Evolutionary conservation across 2,329 filamentous ascomycete genomes (phyloP).

Genomic region (Pleomassaria siparia): DNA sequence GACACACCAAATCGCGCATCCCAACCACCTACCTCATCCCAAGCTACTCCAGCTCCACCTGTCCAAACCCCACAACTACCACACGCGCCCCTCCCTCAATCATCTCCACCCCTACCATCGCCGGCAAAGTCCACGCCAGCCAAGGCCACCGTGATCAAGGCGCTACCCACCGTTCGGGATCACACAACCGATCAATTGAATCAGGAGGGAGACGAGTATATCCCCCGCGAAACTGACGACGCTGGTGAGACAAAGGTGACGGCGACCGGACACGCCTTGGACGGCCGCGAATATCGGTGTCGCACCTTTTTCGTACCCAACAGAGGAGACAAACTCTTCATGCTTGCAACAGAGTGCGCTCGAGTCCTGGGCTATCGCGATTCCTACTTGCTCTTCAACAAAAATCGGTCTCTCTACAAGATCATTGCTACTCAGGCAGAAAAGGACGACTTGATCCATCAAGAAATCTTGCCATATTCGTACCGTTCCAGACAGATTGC

Average conservation of each 20-base stretch:
- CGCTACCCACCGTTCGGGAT: slow-evolving; percentile 90
- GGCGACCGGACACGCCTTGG: slow-evolving; percentile 76
- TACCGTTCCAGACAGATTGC: slow-evolving; percentile 98
- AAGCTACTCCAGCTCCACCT: slow-evolving; percentile 49
- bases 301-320: slow-evolving; percentile 91
- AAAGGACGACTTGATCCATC: slow-evolving; percentile 92
- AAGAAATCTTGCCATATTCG: slow-evolving; percentile 95
- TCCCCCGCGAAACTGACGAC: slow-evolving; percentile 90
- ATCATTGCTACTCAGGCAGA: slow-evolving; percentile 96
- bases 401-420: slow-evolving; percentile 94
- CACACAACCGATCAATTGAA: slow-evolving; percentile 96
- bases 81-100: slow-evolving; percentile 50
- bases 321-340: slow-evolving; percentile 91
- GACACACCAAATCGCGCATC: slow-evolving; percentile 59
- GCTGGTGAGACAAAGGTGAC: slow-evolving; percentile 94
- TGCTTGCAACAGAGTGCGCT: slow-evolving; percentile 97
- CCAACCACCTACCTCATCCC: slow-evolving; percentile 47
- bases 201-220: slow-evolving; percentile 86
- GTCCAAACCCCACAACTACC: slow-evolving; percentile 59
- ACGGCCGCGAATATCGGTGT: slow-evolving; percentile 85
- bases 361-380: slow-evolving; percentile 91
- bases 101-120: slow-evolving; percentile 60
- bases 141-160: slow-evolving; percentile 81
- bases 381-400: slow-evolving; percentile 98
- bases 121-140: slow-evolving; percentile 78